phyloP scores from a whole-genome alignment of 495 filamentous ascomycete genomes.

The Mycothermus thermophilus region DNA sequence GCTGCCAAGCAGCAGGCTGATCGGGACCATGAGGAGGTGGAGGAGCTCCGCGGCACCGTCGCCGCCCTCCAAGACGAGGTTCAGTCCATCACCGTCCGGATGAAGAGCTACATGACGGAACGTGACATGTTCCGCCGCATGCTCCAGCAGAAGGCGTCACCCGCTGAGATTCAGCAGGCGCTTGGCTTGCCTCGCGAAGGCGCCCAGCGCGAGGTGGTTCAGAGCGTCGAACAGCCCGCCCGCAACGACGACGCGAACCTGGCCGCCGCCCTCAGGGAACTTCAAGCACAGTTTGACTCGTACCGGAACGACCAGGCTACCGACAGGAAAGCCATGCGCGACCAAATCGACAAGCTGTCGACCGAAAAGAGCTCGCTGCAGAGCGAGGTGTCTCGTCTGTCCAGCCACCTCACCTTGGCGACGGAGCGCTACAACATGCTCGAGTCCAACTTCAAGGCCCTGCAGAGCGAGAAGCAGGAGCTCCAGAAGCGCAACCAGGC shows the following conservation, averaged over 20 bases:
- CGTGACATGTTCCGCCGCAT: constrained; percentile 94
- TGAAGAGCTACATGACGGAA: constrained; percentile 87
- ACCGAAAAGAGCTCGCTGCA: constrained; percentile 69
- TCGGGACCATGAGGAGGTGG: constrained; percentile 58
- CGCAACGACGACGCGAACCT: constrained; percentile 30
- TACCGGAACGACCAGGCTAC: constrained; percentile 73
- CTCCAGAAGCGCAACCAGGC: constrained; percentile 64
- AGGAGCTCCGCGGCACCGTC: constrained; percentile 53
- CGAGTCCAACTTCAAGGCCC: constrained; percentile 70
- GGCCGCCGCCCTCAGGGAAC: constrained; percentile 50
- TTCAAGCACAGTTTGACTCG: constrained; percentile 79
- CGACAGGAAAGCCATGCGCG: constrained; percentile 65
- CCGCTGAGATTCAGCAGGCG: constrained; percentile 45
- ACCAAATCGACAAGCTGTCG: constrained; percentile 72
- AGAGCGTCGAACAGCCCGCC: constrained; percentile 35
- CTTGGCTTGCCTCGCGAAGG: constrained; percentile 51
- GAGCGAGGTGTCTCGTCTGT: constrained; percentile 60
- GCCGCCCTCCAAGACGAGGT: constrained; percentile 53
- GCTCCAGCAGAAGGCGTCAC: constrained; percentile 53
- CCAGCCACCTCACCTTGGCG: constrained; percentile 66
- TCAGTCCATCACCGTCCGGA: constrained; percentile 58
- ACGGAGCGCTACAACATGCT: constrained; percentile 77
- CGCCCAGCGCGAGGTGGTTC: constrained; percentile 30
- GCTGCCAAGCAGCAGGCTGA: constrained; percentile 53
- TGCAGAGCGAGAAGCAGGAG: constrained; percentile 71